Evolutionary conservation across 805 yeast genomes (phyloP).

Genomic region (Cephaloascus fragrans): DNA sequence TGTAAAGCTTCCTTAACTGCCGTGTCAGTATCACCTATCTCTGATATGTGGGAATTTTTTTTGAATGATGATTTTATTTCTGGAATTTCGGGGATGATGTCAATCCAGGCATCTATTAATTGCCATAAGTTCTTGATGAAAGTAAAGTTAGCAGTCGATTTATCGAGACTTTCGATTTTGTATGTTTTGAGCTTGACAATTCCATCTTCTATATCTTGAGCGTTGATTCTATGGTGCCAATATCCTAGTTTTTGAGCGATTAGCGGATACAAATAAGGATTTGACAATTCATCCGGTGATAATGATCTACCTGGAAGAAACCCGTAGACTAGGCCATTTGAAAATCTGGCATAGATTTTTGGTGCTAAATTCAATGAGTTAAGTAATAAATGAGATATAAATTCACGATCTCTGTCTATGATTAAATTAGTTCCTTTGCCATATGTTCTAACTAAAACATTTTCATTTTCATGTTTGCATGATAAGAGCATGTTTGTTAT

Average conservation of each 20-base stretch:
- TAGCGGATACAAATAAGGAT: constrained; percentile 37
- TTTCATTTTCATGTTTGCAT: constrained; percentile 19
- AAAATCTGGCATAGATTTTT: constrained; percentile 54
- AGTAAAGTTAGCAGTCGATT: constrained; percentile 9
- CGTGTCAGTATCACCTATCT: background rate
- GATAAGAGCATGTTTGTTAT: constrained; percentile 52
- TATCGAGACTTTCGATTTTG: constrained; percentile 9
- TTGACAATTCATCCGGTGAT: constrained; percentile 41
- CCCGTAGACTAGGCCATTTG: constrained; percentile 67
- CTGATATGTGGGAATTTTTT: constrained; percentile 14
- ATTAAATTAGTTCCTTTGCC: constrained; percentile 67
- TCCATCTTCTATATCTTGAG: constrained; percentile 36
- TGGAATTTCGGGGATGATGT: constrained; percentile 43
- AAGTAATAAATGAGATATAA: constrained; percentile 57
- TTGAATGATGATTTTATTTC: constrained; percentile 25
- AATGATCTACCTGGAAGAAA: constrained; percentile 57
- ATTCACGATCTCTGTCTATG: constrained; percentile 67
- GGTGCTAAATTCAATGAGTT: constrained; percentile 58
- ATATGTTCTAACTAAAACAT: constrained; percentile 55
- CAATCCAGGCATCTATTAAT: constrained; percentile 52
- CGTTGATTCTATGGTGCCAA: constrained; percentile 50
- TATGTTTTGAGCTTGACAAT: constrained; percentile 25
- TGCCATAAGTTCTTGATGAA: constrained; percentile 46
- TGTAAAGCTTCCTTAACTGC: constrained; percentile 25
- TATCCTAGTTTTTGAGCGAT: constrained; percentile 61